These are phyloP conservation scores for Chrysoporthe cubensis DNA, from an alignment of 2,329 filamentous ascomycete species.

Conservation along the genomic window DNA sequence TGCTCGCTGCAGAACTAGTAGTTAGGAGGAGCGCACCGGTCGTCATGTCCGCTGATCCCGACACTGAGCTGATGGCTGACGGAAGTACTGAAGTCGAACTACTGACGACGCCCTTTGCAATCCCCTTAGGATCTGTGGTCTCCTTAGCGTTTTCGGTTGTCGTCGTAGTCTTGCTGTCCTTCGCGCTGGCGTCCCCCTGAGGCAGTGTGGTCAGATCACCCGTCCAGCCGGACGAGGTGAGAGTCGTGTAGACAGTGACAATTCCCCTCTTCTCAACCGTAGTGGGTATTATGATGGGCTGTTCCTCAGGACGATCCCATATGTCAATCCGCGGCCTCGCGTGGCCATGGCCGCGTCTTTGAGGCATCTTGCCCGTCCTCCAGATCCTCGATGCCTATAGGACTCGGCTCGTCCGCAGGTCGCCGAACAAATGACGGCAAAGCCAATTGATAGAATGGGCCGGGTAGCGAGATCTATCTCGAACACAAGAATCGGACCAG, in stretches of 20 bases:
- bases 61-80: constrained; percentile 11
- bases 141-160: constrained; percentile 3
- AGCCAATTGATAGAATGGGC: not conserved
- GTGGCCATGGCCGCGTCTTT: constrained; percentile 24
- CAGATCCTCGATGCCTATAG: not conserved
- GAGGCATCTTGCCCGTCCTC: constrained; percentile 20
- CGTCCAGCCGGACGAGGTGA: constrained; percentile 31
- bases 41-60: not conserved
- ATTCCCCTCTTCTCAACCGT: constrained; percentile 18
- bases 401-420: not conserved
- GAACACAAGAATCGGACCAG: not conserved
- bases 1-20: not conserved
- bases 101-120: constrained; percentile 5
- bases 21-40: constrained; percentile 7
- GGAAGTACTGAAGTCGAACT: constrained; percentile 10
- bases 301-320: not conserved
- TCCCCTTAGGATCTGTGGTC: not conserved
- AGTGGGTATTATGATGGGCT: not conserved
- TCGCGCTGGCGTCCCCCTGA: constrained; percentile 31
- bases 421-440: not conserved
- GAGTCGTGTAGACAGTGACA: constrained; percentile 39
- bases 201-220: constrained; percentile 28
- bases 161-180: constrained; percentile 26
- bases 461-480: constrained; percentile 12
- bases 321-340: constrained; percentile 8